phyloP scores from a whole-genome alignment of 768 basidiomycete genomes.

The Dendrothele bispora region DNA sequence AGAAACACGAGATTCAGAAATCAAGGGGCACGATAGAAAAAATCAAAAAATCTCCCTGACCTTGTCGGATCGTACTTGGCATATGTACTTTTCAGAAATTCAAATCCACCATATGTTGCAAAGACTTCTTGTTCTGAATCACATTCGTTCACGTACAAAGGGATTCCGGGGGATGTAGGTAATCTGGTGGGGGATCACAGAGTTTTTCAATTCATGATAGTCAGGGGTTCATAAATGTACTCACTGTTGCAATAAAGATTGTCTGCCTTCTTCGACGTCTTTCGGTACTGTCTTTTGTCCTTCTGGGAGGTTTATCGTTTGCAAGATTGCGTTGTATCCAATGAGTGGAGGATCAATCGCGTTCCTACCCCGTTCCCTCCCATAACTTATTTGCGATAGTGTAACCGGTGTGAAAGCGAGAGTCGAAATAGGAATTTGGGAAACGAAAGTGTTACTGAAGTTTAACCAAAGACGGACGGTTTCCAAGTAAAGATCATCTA shows the following conservation, averaged over 20 bases:
- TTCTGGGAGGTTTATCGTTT: conserved; percentile 25
- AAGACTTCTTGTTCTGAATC: conserved; percentile 12
- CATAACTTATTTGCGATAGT: conserved; percentile 32
- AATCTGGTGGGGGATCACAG: neutral
- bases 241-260: conserved; percentile 29
- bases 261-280: conserved; percentile 22
- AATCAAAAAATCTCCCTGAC: too few relatives aligned
- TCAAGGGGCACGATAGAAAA: too few relatives aligned
- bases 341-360: conserved; percentile 35
- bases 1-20: too few relatives aligned
- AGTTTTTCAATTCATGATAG: neutral
- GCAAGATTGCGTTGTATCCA: conserved; percentile 34
- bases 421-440: conserved; percentile 24
- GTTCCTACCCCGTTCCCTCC: conserved; percentile 34
- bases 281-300: conserved; percentile 17
- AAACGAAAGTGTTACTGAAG: conserved; percentile 22
- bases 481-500: conserved; percentile 26
- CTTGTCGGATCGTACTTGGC: conserved; percentile 15
- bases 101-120: conserved; percentile 11
- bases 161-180: conserved; percentile 2
- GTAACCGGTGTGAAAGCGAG: conserved; percentile 39
- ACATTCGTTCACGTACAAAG: conserved; percentile 14
- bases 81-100: conserved; percentile 11
- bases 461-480: conserved; percentile 31
- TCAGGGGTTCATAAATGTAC: conserved; percentile 3